Base-by-base conservation (phyloP, 164 flowering plant genomes). In the Magnolia changhungtana region DNA sequence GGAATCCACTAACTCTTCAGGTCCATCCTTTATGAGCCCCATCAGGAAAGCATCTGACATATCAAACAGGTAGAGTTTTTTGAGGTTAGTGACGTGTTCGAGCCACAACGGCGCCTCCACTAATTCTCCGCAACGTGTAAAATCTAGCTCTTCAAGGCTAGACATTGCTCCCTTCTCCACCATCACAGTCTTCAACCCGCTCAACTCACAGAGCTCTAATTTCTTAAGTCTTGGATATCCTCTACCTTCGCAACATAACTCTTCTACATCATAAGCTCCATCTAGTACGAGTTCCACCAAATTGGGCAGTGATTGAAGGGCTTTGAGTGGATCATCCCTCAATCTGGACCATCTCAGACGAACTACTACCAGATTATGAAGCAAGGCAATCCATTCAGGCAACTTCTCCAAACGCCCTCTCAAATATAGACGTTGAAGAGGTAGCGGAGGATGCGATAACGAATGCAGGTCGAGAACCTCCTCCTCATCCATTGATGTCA, bases 311-410 rank as follows among this genome's bases (percentile, higher is more conserved):
- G 29, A 45, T 58, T 20, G 14, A 0, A 76, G 78, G 50, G 18
- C 65, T 19, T 19, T 13, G 29, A 76, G 50, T 9, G 73, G 73
- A 61, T 76, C 73, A 7, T 76, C 45, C 51, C 29, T 13, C 18
- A 76, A 31, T 20, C 55, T 76, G 18, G 78, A 76, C 78, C 78
- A 69, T 1, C 67, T 16, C 29, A 76, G 19, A 7, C 8, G 1
- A 9, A 76, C 7, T 3, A 9, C 27, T 19, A 59, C 67, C 8
- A 76, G 50, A 27, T 76, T 76, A 7, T 55, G 31, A 58, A 76
- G 72, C n/a, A 8, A 14, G 0, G 66, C 8, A 69, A 69, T 58
- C 66, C 66, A 76, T 13, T 20, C 27, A 0, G 73, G 73, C 27
- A 76, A 21, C 51, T 58, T 37, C 45, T 20, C 50, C 20, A 76